phyloP scores from a whole-genome alignment of 2,329 filamentous ascomycete genomes.

The Trichophyton equinum region DNA sequence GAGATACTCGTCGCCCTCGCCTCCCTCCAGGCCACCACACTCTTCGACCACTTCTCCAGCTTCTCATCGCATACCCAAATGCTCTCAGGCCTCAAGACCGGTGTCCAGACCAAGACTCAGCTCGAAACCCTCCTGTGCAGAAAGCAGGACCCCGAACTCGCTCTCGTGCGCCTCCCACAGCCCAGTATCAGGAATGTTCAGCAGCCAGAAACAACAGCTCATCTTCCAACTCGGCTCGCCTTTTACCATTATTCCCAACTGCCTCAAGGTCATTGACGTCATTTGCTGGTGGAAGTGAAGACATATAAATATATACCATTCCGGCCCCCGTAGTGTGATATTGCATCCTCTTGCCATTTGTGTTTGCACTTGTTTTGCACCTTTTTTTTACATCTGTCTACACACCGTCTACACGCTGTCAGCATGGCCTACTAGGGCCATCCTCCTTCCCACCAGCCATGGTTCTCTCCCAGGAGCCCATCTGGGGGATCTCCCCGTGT shows the following conservation, averaged over 20 bases:
- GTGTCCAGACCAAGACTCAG: background rate
- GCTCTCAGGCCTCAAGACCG: background rate
- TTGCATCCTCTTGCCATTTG: background rate
- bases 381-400: no score
- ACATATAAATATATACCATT: background rate
- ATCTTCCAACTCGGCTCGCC: background rate
- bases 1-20: no score
- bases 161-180: background rate
- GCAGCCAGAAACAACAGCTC: background rate
- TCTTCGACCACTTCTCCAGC: background rate
- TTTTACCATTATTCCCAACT: background rate
- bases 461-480: background rate
- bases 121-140: background rate
- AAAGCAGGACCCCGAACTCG: background rate
- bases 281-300: background rate
- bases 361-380: background rate
- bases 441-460: background rate
- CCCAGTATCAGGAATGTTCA: background rate
- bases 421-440: slow-evolving; percentile 1
- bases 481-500: slow-evolving; percentile 3
- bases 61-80: background rate
- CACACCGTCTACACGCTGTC: background rate
- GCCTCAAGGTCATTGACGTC: background rate
- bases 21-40: no score
- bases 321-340: background rate